Evolutionary conservation across 176 grass and related monocot genomes (phyloP), one percentile per base, ranked within the genome.

Genomic region (Aegilops tauschii): DNA sequence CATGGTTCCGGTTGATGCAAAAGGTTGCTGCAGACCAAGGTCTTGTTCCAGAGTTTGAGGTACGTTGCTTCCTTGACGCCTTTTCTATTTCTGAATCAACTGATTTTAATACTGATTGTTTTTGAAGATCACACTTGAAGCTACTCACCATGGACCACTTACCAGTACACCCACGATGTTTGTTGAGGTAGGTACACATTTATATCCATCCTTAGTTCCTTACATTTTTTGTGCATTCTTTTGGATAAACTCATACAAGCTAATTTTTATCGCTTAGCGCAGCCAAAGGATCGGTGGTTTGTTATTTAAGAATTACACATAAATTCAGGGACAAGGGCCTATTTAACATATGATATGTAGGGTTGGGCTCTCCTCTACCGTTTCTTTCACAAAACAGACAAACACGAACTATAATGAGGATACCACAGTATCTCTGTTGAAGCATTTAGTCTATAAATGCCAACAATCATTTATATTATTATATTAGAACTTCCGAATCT

Each of bases 21-120:
- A 92, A 86, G 45, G 72, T 95, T 44, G 96, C 96, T 49, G 65
- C 52, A 59, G 83, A 90, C 47, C 88, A 91, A 79, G 92, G 92
- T 69, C 96, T 98, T 31, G 65, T 94, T 75, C 96, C 96, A n/a
- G 96, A 98, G 76, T 98, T 94, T 82, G 96, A 95, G 93, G 96
- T 95, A 81, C 10, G 35, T 71, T 92, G 6, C 52, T 80, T 11
- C 69, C 3, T 34, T 75, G 40, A 11, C 35, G 5, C 13, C 58
- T 34, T 30, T 69, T 42, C 64, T 78, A 14, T 52, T 75, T 76
- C 47, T 37, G 23, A 47, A 20, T 77, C 39, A 63, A 66, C 49
- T 83, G 75, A 76, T 81, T 62, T 52, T 76, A 80, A 80, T 86
- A 29, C 18, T 44, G 50, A 45, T 83, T 47, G 1, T 37, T 18